These are phyloP conservation scores for Cercophora sp. DNA, from an alignment of 495 filamentous ascomycete genomes.

Conservation along the genomic window DNA sequence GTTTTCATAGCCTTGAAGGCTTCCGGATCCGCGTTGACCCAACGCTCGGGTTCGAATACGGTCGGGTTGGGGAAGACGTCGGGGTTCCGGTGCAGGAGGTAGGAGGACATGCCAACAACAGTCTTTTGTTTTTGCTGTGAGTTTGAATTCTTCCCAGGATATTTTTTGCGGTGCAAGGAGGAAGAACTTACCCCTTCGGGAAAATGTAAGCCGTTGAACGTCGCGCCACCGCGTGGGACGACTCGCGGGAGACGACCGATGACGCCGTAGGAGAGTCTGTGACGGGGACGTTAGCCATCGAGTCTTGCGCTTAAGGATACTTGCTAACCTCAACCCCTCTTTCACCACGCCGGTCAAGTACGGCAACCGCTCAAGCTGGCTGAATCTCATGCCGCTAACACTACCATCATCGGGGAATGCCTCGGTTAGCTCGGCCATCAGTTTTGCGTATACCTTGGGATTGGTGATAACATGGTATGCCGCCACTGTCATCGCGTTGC, in stretches of 20 bases:
- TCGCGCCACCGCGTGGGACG: background rate
- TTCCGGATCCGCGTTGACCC: background rate
- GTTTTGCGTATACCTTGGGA: background rate
- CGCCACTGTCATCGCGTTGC: constrained; percentile 3
- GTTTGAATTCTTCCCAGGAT: background rate
- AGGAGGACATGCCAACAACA: constrained; percentile 1
- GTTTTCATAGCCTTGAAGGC: background rate
- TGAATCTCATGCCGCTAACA: background rate
- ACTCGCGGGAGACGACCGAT: constrained; percentile 1
- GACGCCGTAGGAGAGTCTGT: background rate
- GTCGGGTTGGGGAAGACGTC: background rate
- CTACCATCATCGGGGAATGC: background rate
- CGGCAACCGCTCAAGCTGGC: background rate
- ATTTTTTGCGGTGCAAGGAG: background rate
- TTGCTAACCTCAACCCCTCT: background rate
- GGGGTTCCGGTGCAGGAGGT: background rate
- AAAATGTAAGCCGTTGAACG: background rate
- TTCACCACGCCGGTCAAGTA: constrained; percentile 2
- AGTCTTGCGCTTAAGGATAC: background rate
- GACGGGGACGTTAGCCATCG: background rate
- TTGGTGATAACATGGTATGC: constrained; percentile 1
- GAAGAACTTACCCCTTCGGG: background rate
- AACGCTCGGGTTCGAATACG: background rate
- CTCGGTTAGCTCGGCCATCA: background rate
- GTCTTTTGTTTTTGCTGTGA: background rate